phyloP scores from a whole-genome alignment of 805 yeast genomes.

The Priceomyces fermenticarens region DNA sequence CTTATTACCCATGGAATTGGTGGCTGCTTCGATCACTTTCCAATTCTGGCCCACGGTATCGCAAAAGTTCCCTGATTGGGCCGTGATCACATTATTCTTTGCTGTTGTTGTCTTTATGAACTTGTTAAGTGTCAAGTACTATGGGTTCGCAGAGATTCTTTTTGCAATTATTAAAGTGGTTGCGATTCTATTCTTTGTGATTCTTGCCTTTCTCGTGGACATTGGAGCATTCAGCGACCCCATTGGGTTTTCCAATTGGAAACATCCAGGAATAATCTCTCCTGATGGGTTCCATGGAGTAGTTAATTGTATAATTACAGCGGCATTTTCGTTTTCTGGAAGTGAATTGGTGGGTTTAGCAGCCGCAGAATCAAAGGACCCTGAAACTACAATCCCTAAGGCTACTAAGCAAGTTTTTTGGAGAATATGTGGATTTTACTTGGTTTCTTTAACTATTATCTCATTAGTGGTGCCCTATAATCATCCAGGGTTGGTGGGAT shows the following conservation, averaged over 20 bases:
- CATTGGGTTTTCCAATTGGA: constrained; percentile 24
- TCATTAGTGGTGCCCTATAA: constrained; percentile 12
- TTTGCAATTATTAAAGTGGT: constrained; percentile 21
- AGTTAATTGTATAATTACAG: constrained; percentile 17
- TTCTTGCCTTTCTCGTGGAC: constrained; percentile 17
- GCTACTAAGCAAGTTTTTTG: constrained; percentile 55
- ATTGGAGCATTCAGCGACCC: constrained; percentile 22
- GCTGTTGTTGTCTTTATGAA: constrained; percentile 16
- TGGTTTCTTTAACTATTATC: constrained; percentile 37
- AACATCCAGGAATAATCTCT: constrained; percentile 19
- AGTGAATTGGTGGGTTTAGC: constrained; percentile 30
- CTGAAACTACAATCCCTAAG: constrained; percentile 27
- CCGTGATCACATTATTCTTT: constrained; percentile 13
- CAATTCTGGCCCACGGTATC: constrained; percentile 18
- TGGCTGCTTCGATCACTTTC: constrained; percentile 23
- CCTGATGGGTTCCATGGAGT: constrained; percentile 12
- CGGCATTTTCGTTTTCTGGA: constrained; percentile 22
- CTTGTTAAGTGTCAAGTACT: constrained; percentile 21
- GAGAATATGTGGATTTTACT: constrained; percentile 67
- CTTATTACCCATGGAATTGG: constrained; percentile 25
- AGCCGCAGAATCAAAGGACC: constrained; percentile 36
- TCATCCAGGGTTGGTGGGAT: constrained; percentile 8
- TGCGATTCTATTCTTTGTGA: constrained; percentile 18
- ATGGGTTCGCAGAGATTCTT: constrained; percentile 22
- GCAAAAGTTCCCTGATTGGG: constrained; percentile 17